Evolutionary conservation across 2,329 filamentous ascomycete genomes (phyloP).

Genomic region (Plectosphaerella plurivora): DNA sequence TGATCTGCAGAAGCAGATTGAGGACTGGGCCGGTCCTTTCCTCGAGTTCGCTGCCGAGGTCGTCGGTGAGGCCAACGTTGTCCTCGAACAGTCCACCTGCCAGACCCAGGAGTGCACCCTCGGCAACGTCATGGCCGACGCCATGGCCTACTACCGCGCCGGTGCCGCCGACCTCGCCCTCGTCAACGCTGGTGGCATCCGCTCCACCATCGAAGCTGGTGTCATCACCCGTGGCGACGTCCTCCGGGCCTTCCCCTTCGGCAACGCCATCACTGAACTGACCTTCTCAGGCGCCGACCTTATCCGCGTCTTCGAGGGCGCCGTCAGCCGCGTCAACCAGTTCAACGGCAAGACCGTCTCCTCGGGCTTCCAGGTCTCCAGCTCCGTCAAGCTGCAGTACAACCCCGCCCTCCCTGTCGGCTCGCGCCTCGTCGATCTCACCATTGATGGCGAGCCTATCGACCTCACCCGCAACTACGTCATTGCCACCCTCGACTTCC

Average conservation of each 20-base stretch:
- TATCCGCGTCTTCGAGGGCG: conserved; percentile 55
- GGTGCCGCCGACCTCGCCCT: conserved; percentile 52
- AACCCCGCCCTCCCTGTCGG: conserved; percentile 46
- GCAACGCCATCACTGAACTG: conserved; percentile 59
- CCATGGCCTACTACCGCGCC: conserved; percentile 56
- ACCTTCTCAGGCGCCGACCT: conserved; percentile 47
- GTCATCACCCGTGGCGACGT: conserved; percentile 60
- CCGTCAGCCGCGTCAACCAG: conserved; percentile 49
- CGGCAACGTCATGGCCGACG: conserved; percentile 52
- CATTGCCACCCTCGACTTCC: conserved; percentile 58
- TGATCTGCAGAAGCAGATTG: conserved; percentile 52
- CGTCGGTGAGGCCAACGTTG: conserved; percentile 49
- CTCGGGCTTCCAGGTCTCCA: conserved; percentile 58
- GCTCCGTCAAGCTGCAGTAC: conserved; percentile 51
- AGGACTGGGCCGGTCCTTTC: conserved; percentile 56
- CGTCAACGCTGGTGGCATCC: conserved; percentile 61
- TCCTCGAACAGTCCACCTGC: conserved; percentile 56
- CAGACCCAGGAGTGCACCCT: conserved; percentile 53
- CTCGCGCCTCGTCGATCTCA: conserved; percentile 47
- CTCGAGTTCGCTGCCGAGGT: conserved; percentile 54
- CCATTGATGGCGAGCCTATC: conserved; percentile 42
- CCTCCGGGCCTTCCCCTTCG: conserved; percentile 61
- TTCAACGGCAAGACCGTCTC: conserved; percentile 48
- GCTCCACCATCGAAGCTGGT: conserved; percentile 57
- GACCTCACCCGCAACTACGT: conserved; percentile 45